These are phyloP conservation scores for Neopestalotiopsis sp. DNA, from an alignment of 2,329 filamentous ascomycete species.

Conservation along the genomic window DNA sequence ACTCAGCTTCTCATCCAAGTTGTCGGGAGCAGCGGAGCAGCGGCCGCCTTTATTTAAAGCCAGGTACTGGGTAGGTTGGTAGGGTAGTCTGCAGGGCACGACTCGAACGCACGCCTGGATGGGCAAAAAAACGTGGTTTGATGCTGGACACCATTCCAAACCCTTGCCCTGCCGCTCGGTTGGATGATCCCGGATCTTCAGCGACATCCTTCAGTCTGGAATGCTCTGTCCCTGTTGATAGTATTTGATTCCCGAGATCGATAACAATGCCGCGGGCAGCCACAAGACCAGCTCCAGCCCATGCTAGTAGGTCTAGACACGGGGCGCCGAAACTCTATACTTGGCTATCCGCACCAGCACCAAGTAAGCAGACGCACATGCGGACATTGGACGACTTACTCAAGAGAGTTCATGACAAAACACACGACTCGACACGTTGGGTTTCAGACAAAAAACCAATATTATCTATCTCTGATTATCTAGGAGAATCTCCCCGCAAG, in stretches of 20 bases:
- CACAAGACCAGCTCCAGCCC: neutral
- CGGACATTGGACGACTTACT: neutral
- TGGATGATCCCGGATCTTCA: neutral
- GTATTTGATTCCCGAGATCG: neutral
- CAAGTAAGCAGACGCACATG: no score
- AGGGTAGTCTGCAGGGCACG: neutral
- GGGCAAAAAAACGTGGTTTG: neutral
- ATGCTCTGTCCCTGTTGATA: neutral
- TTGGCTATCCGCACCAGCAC: neutral
- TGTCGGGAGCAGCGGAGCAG: no score
- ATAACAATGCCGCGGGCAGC: neutral
- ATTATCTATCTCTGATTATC: neutral
- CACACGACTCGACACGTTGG: neutral
- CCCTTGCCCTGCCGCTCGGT: constrained; percentile 2
- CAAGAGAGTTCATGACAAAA: neutral
- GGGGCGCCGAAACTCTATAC: constrained; percentile 6
- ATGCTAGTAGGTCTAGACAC: constrained; percentile 1
- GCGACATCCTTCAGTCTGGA: neutral
- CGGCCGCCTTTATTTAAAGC: neutral
- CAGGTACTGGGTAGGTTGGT: neutral
- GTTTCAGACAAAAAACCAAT: neutral
- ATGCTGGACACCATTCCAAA: neutral
- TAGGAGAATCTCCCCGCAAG: neutral
- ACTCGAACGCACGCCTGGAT: neutral
- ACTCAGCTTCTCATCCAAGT: neutral